phyloP scores from a whole-genome alignment of 495 filamentous ascomycete genomes.

The Thermothielavioides terrestris region DNA sequence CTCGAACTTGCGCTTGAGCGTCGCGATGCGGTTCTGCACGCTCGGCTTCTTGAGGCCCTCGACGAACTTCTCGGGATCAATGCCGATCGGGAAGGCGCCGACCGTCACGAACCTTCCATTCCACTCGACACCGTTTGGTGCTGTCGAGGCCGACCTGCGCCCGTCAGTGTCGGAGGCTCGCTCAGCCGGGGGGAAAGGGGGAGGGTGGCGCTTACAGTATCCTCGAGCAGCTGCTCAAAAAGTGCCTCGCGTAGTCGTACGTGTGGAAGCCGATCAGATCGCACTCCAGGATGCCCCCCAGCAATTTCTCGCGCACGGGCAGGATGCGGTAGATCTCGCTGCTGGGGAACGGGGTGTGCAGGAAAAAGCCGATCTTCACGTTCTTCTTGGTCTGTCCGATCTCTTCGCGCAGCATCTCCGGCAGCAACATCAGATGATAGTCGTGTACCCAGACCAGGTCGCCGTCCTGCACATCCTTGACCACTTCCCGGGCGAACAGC shows the following conservation, averaged over 20 bases:
- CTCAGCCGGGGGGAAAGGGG: neutral
- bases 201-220: conserved; percentile 52
- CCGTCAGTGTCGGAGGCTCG: conserved; percentile 6
- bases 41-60: conserved; percentile 73
- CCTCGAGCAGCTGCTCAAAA: conserved; percentile 74
- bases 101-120: conserved; percentile 64
- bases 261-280: conserved; percentile 93
- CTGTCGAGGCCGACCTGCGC: conserved; percentile 61
- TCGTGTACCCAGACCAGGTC: conserved; percentile 94
- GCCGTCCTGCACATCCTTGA: conserved; percentile 62
- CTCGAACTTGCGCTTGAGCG: conserved; percentile 71
- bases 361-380: conserved; percentile 87
- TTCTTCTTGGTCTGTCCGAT: conserved; percentile 58
- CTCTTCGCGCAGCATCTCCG: conserved; percentile 74
- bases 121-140: conserved; percentile 75
- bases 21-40: conserved; percentile 69
- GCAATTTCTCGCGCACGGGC: conserved; percentile 74
- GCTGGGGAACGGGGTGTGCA: conserved; percentile 91
- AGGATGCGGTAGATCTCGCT: conserved; percentile 87
- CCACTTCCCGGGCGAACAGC: conserved; percentile 72
- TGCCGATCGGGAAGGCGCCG: conserved; percentile 85
- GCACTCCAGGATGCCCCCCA: conserved; percentile 71
- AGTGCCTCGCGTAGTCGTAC: conserved; percentile 87
- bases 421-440: conserved; percentile 91
- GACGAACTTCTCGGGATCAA: conserved; percentile 91